Base-by-base conservation (phyloP, 2,329 filamentous ascomycete genomes). In the Emergomyces pasteurianus region DNA sequence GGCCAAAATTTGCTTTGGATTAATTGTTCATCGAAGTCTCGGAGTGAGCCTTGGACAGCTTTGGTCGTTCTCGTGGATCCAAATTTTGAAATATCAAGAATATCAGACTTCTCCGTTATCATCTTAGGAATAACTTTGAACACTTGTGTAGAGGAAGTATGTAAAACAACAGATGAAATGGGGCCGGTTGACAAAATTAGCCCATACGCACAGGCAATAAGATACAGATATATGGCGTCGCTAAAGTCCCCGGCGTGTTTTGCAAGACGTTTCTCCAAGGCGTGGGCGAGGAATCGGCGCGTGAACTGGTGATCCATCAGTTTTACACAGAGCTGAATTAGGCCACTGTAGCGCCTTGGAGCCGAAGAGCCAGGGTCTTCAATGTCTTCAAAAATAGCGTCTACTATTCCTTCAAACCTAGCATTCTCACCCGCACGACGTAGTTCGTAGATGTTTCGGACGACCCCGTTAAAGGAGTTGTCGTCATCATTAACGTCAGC, bases 211-310 rank as follows among this genome's bases (percentile, higher is more conserved):
- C 70, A 73, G 12, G 72, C 62, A 49, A 67, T 65, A 34, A 77
- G 65, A 16, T 70, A 69, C 16, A 64, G 62, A 26, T 69, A 70
- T 21, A 75, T 62, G 42, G 70, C 65, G 69, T 91, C 87, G 1
- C 78, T 73, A 67, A 87, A 83, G 56, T 78, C 77, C 0, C 78
- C 80, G 10, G 88, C 77, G 49, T 83, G 81, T 52, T 82, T 79
- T 58, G 90, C 82, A 18, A 96, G 78, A 36, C 82, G 82, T 59
- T 85, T 81, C 63, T 90, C 88, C 60, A 88, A 83, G 7, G 85
- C 84, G 65, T 90, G 86, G 63, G 91, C 86, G 23, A 88, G 80
- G 67, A 96, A 91, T 36, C 74, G 72, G n/a, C 68, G 69, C 38
- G 68, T 67, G 59, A 75, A 74, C n/a, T 69, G 67, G 26, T 69